Conservation (phyloP, 1,139 yeast genomes). For the Kurtzmaniella quercitrusa region DNA sequence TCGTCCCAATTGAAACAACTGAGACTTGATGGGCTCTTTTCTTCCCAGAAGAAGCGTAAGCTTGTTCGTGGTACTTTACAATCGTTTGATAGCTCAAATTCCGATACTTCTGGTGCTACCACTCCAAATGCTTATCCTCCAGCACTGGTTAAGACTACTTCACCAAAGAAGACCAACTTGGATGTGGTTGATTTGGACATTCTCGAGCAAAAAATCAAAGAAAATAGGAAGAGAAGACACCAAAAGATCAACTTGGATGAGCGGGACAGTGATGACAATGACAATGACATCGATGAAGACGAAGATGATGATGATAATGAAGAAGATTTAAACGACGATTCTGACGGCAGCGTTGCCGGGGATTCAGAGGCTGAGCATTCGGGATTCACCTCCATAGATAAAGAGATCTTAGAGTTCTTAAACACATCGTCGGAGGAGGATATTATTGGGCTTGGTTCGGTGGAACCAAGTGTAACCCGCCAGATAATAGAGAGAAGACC, state of each 20-base stretch:
- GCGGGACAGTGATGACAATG: slow-evolving; percentile 7
- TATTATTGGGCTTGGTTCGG: slow-evolving; percentile 72
- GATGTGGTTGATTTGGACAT: slow-evolving; percentile 20
- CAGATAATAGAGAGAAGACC: slow-evolving; percentile 65
- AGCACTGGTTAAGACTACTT: neutral
- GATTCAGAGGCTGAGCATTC: slow-evolving; percentile 29
- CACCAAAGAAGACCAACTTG: neutral
- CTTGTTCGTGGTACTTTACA: slow-evolving; percentile 27
- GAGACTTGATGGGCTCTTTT: slow-evolving; percentile 8
- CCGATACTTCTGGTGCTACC: slow-evolving; percentile 10
- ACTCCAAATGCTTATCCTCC: slow-evolving; percentile 6
- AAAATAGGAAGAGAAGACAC: slow-evolving; percentile 20
- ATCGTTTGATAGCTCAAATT: slow-evolving; percentile 13
- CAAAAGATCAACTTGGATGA: slow-evolving; percentile 12
- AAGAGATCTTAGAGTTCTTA: slow-evolving; percentile 68
- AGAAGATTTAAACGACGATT: slow-evolving; percentile 40
- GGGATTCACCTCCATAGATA: slow-evolving; percentile 54
- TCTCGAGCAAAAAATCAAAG: slow-evolving; percentile 35
- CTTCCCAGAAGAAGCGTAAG: slow-evolving; percentile 23
- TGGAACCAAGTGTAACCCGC: slow-evolving; percentile 65
- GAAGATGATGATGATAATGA: slow-evolving; percentile 45
- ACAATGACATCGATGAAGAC: slow-evolving; percentile 1
- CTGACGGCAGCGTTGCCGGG: slow-evolving; percentile 35
- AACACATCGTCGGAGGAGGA: slow-evolving; percentile 75
- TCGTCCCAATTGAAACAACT: slow-evolving; percentile 18